These are phyloP conservation scores for Pyropia yezoensis DNA, from an alignment of 23 red algal genomes.

Conservation along the genomic window DNA sequence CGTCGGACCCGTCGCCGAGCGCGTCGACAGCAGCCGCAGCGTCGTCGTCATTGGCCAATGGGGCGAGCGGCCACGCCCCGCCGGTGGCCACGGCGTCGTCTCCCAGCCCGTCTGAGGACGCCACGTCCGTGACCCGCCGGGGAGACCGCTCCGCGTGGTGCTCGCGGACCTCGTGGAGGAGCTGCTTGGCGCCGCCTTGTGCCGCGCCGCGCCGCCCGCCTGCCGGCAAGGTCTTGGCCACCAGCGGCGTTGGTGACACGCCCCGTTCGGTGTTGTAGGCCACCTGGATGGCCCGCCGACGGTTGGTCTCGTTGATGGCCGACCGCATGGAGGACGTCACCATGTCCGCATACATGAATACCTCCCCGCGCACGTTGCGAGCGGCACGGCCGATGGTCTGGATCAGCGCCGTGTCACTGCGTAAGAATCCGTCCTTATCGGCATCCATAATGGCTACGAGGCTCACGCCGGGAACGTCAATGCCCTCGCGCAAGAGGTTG, in stretches of 20 bases:
- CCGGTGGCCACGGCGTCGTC: neutral
- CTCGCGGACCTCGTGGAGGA: neutral
- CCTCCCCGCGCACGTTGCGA: conserved; percentile 58
- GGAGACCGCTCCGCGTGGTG: too few relatives aligned
- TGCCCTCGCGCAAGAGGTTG: conserved; percentile 73
- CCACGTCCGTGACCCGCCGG: conserved; percentile 10
- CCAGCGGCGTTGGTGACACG: conserved; percentile 21
- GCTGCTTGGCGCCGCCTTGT: neutral
- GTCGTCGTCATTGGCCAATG: neutral
- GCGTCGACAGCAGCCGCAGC: neutral
- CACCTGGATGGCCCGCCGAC: conserved; percentile 53
- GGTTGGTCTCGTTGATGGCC: conserved; percentile 55
- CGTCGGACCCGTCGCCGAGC: neutral
- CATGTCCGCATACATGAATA: conserved; percentile 76
- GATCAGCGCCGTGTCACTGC: conserved; percentile 68
- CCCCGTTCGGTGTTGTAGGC: conserved; percentile 48
- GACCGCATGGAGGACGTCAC: conserved; percentile 52
- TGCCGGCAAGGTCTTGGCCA: neutral
- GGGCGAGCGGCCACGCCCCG: neutral
- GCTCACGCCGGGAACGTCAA: conserved; percentile 66
- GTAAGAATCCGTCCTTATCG: conserved; percentile 81
- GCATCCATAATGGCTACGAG: conserved; percentile 89
- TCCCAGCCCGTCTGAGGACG: conserved; percentile 8
- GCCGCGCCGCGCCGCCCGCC: neutral
- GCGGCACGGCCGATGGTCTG: conserved; percentile 85